Conservation (phyloP, 169 alveolate species). For the Plasmodium knowlesi region DNA sequence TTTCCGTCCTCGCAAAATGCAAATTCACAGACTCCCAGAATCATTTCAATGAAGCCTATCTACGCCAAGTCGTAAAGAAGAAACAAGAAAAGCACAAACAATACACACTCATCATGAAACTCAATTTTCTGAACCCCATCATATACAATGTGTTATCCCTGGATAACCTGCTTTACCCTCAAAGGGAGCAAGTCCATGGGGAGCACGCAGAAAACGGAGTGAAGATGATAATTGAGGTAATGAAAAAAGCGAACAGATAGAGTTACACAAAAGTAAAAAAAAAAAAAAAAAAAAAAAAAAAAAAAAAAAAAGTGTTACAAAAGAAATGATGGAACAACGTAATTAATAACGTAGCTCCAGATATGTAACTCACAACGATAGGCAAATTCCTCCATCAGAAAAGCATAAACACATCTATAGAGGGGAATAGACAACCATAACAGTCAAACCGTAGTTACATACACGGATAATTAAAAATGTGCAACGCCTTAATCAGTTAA, state of each 20-base stretch:
- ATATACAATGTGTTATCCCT: constrained; percentile 30
- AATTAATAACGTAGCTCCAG: not conserved
- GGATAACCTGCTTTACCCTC: constrained; percentile 7
- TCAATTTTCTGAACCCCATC: constrained; percentile 30
- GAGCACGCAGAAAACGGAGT: not conserved
- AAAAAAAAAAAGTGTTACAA: not conserved
- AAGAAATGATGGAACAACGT: not conserved
- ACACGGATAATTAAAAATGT: not conserved
- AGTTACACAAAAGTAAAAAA: not conserved
- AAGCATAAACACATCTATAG: not conserved
- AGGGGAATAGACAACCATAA: not conserved
- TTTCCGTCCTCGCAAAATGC: not conserved
- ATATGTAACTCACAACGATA: not conserved
- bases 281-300: not conserved
- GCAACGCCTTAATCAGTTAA: not conserved
- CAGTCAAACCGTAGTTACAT: not conserved
- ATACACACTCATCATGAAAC: constrained; percentile 56
- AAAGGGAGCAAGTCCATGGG: not conserved
- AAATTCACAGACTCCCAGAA: constrained; percentile 19
- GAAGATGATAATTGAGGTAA: constrained; percentile 68
- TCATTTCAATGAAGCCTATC: constrained; percentile 26
- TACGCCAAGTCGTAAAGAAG: constrained; percentile 43
- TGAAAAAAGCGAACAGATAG: not conserved
- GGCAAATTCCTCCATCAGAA: not conserved
- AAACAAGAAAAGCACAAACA: constrained; percentile 24